Base-by-base conservation (phyloP, 106 monocot species). In the Hemerocallis citrina region DNA sequence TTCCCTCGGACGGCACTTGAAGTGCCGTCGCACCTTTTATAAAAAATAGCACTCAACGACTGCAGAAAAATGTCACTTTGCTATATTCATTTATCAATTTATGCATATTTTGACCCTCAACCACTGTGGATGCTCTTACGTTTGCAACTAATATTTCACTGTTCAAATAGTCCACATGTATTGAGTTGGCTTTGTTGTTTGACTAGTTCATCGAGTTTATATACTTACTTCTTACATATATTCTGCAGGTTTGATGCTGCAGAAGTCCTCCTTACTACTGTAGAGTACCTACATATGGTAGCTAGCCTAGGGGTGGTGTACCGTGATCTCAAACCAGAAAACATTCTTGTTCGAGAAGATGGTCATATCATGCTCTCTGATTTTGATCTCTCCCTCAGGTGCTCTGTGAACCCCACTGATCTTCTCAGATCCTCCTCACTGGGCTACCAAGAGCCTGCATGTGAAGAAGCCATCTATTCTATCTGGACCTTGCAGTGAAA, bases 301-400 rank as follows among this genome's bases (percentile, higher is more conserved):
- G n/a, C n/a, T n/a, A n/a, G n/a, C n/a, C 63, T 78, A 20, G 91
- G 91, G 1, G 82, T 92, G 12, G 69, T 92, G 1, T 92, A 92
- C 42, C 70, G 91, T 11, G 91, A 92, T 61, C 86, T 92, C 24
- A 92, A 92, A 74, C 91, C 91, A 30, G 83, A 84, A 45, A 84
- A 84, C 75, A 79, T 84, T 24, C 75, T 84, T 8, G 79, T 84
- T 38, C 83, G 78, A 5, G 74, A 84, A 43, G 79, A 84, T 68
- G 83, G 83, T 25, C 83, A 84, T 52, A 84, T 84, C 57, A 79
- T 79, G 78, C 79, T 79, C 25, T 79, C 83, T 1, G 83, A 84
- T 57, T 84, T 84, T 64, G 83, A 84, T 40, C 63, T 84, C 4
- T 84, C 78, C 11, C 63, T 84, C 37, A 74, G 78, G 46, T 92